Base-by-base conservation (phyloP, 2,329 filamentous ascomycete species). In the Diaporthe citrichinensis region DNA sequence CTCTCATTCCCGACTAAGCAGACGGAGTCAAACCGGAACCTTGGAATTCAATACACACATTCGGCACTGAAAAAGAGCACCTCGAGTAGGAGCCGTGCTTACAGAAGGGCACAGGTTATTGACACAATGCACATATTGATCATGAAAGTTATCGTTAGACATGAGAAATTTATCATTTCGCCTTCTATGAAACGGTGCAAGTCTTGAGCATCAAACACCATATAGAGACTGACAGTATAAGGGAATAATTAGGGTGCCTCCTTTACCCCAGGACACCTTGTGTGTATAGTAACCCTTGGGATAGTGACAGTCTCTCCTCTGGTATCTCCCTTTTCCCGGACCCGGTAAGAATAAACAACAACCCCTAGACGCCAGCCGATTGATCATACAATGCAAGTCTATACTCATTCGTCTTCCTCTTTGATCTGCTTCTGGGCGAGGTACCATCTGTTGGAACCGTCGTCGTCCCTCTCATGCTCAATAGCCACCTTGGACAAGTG, bases 401-500 rank as follows among this genome's bases (percentile, higher is more conserved):
- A 55, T 41, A 53, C 34, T 53, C 69, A 74, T n/a, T 77, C 74
- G 5, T 76, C 74, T 36, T 77, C 76, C n/a, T 77, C 76, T 12
- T 68, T 69, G n/a, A 75, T 65, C 36, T 73, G 61, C 72, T 77
- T 77, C 74, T 76, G 71, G 6, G 61, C 74, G 1, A 77, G 49
- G 41, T 68, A 65, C 36, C 65, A 77, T 12, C 76, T 71, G 41
- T 75, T 65, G 3, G 25, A 20, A 20, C 74, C 76, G 10, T n/a
- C 31, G 1, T 59, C 46, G 79, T 90, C 89, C 72, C 80, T 83
- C 82, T 90, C 88, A 83, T 92, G 90, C 84, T 90, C 88, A 79
- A 92, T 83, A 46, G 90, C 89, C 77, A 93, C 85, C 87, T 92
- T 92, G 85, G 89, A 90, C 77, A 93, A 87, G 78, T 91, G 90